Percentiles rank a stretch among this genome's conserved stretches.
Conservation (phyloP, 768 basidiomycete species). For the Pleurotus sapidus region DNA sequence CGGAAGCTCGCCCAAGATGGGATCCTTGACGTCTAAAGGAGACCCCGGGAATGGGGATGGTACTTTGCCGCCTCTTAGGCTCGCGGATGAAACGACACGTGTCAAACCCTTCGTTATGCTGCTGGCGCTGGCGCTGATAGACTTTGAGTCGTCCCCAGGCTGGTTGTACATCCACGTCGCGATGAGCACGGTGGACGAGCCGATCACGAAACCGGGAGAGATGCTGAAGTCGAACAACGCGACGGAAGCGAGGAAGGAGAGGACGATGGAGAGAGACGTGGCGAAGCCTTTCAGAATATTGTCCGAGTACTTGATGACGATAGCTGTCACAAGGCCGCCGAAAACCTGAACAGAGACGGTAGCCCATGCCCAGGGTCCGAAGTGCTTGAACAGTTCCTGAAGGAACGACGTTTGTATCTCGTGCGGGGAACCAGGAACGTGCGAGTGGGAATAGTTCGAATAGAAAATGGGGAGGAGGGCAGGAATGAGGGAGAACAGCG, state of each 20-base stretch:
- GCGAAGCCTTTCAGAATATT: conserved; percentile 98
- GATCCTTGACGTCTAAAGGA: conserved; percentile 46
- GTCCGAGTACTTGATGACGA: conserved; percentile 97
- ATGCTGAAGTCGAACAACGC: conserved; percentile 88
- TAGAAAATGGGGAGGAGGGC: conserved; percentile 81
- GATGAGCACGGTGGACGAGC: conserved; percentile 78
- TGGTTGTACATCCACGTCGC: conserved; percentile 97
- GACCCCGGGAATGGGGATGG: conserved; percentile 38
- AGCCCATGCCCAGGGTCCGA: conserved; percentile 94
- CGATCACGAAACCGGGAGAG: conserved; percentile 83
- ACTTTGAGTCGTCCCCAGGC: conserved; percentile 35
- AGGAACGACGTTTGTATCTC: conserved; percentile 46
- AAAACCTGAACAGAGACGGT: conserved; percentile 89
- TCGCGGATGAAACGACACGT: conserved; percentile 2
- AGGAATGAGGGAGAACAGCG: conserved; percentile 86
- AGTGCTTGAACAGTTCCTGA: conserved; percentile 72
- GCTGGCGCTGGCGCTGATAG: conserved; percentile 22
- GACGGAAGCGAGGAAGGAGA: conserved; percentile 93
- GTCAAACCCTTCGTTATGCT: conserved; percentile 19
- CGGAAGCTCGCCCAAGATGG: conserved; percentile 59
- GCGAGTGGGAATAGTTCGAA: conserved; percentile 12
- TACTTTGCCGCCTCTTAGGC: conserved; percentile 19
- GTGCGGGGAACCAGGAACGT: conserved; percentile 26
- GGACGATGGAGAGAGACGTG: conserved; percentile 88
- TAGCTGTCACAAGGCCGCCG: conserved; percentile 89